Conservation (phyloP, 2,329 filamentous ascomycete genomes). For the Colletotrichum siamense region DNA sequence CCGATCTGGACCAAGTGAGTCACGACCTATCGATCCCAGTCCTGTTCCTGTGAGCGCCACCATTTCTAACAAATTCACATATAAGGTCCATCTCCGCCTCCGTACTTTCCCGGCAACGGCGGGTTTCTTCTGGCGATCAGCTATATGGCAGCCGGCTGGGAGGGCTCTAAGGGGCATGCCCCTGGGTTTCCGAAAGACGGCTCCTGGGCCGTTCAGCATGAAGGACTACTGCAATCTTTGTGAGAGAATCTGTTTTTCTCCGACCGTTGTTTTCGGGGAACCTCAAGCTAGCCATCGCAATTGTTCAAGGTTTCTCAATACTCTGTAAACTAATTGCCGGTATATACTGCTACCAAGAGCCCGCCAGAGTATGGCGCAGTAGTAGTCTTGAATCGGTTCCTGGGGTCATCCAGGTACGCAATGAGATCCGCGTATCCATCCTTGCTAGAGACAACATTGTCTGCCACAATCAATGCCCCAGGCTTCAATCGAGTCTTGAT, state of each 20-base stretch:
- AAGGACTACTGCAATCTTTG: background rate
- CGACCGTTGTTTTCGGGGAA: too few relatives aligned
- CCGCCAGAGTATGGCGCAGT: conserved; percentile 37
- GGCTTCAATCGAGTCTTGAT: conserved; percentile 48
- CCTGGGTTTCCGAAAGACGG: conserved; percentile 40
- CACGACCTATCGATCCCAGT: background rate
- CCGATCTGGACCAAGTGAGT: conserved; percentile 29
- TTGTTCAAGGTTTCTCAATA: background rate
- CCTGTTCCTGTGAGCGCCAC: background rate
- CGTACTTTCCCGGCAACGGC: conserved; percentile 41
- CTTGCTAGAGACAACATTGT: conserved; percentile 49
- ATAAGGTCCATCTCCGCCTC: conserved; percentile 24
- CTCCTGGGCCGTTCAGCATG: conserved; percentile 36
- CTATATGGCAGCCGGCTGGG: conserved; percentile 34
- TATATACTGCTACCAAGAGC: conserved; percentile 31
- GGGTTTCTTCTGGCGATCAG: conserved; percentile 41
- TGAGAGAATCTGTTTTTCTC: background rate
- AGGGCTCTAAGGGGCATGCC: conserved; percentile 24
- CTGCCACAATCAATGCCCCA: conserved; percentile 54
- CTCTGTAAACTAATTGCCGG: background rate
- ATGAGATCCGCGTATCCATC: conserved; percentile 52
- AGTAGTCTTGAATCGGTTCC: conserved; percentile 52
- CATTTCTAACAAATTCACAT: background rate
- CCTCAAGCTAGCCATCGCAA: background rate
- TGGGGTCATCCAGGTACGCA: conserved; percentile 46